Percentiles rank a stretch among this genome's conserved stretches.
These are phyloP conservation scores for Lentinula edodes DNA, from an alignment of 768 basidiomycete genomes.

Conservation along the genomic window DNA sequence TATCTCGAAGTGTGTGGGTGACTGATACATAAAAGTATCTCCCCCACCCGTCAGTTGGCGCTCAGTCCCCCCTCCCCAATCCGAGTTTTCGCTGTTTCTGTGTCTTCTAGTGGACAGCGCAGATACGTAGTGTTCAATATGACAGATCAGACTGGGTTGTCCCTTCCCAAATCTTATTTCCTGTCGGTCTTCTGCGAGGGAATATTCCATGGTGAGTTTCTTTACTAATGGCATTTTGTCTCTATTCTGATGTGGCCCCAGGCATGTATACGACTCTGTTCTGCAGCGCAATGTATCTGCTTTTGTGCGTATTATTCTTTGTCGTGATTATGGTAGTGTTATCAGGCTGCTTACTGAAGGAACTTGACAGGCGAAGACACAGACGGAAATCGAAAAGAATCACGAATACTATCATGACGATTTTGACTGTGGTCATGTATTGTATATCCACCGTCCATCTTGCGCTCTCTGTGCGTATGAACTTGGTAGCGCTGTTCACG, in stretches of 20 bases:
- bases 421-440: conserved; percentile 5
- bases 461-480: conserved; percentile 4
- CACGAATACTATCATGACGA: not conserved
- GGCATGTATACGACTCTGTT: not conserved
- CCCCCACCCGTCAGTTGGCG: not conserved
- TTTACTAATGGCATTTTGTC: not conserved
- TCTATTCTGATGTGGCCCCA: not conserved
- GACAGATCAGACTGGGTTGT: not conserved
- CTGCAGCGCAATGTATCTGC: not conserved
- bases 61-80: not conserved
- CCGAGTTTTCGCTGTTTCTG: not conserved
- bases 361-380: not conserved
- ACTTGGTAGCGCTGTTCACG: not conserved
- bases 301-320: not conserved
- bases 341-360: not conserved
- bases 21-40: not conserved
- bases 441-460: conserved; percentile 6
- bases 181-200: not conserved
- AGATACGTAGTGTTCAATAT: not conserved
- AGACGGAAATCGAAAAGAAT: no score
- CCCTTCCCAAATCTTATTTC: not conserved
- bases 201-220: not conserved
- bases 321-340: not conserved
- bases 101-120: not conserved
- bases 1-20: not conserved